Percentiles rank a stretch among this genome's conserved stretches.
phyloP scores from a whole-genome alignment of 768 basidiomycete species.

The Chiua virens region DNA sequence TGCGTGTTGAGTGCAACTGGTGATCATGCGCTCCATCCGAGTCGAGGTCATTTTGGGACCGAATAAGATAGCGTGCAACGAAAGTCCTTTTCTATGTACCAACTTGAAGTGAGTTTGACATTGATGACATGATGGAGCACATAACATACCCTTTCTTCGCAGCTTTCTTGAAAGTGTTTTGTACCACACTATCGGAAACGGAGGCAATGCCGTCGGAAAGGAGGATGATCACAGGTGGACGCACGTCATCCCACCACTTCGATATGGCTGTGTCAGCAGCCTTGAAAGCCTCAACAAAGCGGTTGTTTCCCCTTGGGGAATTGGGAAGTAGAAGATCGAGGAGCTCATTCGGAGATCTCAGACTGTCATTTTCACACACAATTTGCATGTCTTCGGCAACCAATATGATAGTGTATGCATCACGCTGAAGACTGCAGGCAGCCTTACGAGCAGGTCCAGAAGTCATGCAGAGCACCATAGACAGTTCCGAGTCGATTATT shows the following conservation, averaged over 20 bases:
- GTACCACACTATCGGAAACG: conserved; percentile 35
- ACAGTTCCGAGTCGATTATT: conserved; percentile 60
- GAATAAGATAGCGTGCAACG: conserved; percentile 58
- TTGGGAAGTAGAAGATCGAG: conserved; percentile 39
- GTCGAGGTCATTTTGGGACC: conserved; percentile 32
- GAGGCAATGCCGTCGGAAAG: conserved; percentile 54
- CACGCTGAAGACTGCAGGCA: conserved; percentile 37
- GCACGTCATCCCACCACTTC: conserved; percentile 43
- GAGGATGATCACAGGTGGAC: conserved; percentile 54
- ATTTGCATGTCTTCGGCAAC: conserved; percentile 33
- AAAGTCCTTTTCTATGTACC: conserved; percentile 46
- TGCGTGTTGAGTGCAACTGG: conserved; percentile 49
- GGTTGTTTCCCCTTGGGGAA: conserved; percentile 39
- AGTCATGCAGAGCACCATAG: conserved; percentile 49
- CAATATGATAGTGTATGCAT: conserved; percentile 56
- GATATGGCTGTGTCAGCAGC: conserved; percentile 39
- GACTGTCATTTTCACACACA: conserved; percentile 44
- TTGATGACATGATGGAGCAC: not conserved
- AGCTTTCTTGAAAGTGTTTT: conserved; percentile 36
- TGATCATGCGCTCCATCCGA: conserved; percentile 45
- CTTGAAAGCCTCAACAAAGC: conserved; percentile 42
- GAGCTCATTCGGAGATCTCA: conserved; percentile 42
- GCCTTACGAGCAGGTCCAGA: conserved; percentile 53
- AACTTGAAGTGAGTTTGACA: not conserved
- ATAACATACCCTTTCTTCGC: conserved; percentile 41